Evolutionary conservation across 306 rosid genomes (phyloP).

Genomic region (Rubus idaeus): DNA sequence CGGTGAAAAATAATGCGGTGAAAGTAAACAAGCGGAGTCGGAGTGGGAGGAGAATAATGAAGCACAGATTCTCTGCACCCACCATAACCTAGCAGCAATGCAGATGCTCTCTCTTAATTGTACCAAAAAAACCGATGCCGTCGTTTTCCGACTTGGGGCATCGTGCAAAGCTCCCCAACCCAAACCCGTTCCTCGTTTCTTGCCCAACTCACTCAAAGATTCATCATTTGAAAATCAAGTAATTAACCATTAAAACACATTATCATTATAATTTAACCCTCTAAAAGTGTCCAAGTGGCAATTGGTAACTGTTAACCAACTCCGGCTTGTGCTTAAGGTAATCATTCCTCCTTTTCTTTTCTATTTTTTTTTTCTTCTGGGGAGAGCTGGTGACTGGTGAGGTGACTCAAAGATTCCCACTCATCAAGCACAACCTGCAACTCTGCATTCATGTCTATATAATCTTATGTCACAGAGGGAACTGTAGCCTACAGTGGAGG

Average conservation of each 20-base stretch:
- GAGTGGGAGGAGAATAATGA: not conserved
- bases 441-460: not conserved
- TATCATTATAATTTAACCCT: not conserved
- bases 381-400: not conserved
- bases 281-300: not conserved
- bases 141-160: constrained; percentile 15
- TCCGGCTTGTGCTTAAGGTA: not conserved
- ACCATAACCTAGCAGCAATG: not conserved
- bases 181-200: not conserved
- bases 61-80: constrained; percentile 3
- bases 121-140: constrained; percentile 7
- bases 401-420: constrained; percentile 15
- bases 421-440: not conserved
- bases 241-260: not conserved
- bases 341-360: not conserved
- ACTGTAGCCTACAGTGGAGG: not conserved
- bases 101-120: not conserved
- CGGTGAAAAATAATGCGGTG: not conserved
- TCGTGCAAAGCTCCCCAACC: not conserved
- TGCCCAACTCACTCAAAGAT: not conserved
- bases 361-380: not conserved
- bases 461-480: no score
- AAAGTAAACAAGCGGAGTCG: not conserved
- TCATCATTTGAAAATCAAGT: not conserved
- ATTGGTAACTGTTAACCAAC: not conserved